A percentile compares a stretch with the other conserved stretches of the same genome.
Evolutionary conservation across 2,329 filamentous ascomycete genomes (phyloP).

Genomic region (Pezicula rhizophila): DNA sequence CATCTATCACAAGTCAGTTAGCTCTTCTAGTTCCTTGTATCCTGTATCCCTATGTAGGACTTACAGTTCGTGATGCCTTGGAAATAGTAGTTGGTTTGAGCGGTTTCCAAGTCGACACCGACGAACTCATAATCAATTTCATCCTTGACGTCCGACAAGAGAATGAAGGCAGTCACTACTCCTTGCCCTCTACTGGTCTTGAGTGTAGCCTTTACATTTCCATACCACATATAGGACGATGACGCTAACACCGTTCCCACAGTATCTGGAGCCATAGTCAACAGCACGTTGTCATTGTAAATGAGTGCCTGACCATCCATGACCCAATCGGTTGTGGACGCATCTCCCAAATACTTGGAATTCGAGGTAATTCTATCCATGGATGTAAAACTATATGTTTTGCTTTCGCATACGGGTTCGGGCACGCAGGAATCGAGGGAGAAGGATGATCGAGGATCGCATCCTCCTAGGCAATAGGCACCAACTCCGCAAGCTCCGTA

Average conservation of each 20-base stretch:
- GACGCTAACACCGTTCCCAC: slow-evolving; percentile 82
- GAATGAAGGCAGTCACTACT: slow-evolving; percentile 95
- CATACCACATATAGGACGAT: slow-evolving; percentile 94
- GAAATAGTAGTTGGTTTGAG: slow-evolving; percentile 96
- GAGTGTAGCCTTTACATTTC: slow-evolving; percentile 78
- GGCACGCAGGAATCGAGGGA: slow-evolving; percentile 80
- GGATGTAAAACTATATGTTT: slow-evolving; percentile 66
- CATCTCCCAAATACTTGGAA: slow-evolving; percentile 79
- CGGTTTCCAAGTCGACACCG: slow-evolving; percentile 67
- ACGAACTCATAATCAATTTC: slow-evolving; percentile 98
- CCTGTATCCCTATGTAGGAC: slow-evolving; percentile 31
- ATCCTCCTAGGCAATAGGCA: slow-evolving; percentile 92
- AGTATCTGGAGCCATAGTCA: slow-evolving; percentile 84
- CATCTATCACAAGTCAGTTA: slow-evolving; percentile 45
- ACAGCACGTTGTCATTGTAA: slow-evolving; percentile 64
- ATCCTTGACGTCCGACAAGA: slow-evolving; percentile 92
- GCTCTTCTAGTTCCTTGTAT: neutral
- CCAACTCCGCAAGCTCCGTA: slow-evolving; percentile 91
- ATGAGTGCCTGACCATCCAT: slow-evolving; percentile 68
- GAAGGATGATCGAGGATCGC: slow-evolving; percentile 81
- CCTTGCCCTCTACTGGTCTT: slow-evolving; percentile 79
- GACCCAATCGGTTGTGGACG: slow-evolving; percentile 79
- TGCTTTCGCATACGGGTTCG: slow-evolving; percentile 71
- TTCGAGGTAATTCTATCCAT: slow-evolving; percentile 67
- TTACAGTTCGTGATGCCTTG: slow-evolving; percentile 88